Base-by-base conservation (phyloP, 164 flowering plant genomes). In the Vitis cinerea region DNA sequence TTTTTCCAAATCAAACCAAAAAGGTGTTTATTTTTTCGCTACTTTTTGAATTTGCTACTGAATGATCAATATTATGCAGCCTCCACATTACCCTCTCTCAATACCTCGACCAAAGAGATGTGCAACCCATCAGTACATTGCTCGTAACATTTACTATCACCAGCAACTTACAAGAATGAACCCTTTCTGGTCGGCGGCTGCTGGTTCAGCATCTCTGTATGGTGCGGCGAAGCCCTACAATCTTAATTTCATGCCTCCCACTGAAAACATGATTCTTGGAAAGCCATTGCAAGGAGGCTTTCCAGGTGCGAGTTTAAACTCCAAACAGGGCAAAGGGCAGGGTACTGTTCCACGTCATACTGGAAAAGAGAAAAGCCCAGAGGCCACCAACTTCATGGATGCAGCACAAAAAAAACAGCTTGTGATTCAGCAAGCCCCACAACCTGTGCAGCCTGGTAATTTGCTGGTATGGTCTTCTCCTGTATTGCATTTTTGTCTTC, bases 31-130 rank as follows among this genome's bases (percentile, higher is more conserved):
- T 13, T 67, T 10, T 12, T 57, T 56, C 49, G 37, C 50, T 16
- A 55, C 48, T 44, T 50, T 11, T 19, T 61, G 51, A 23, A 54
- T 61, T 73, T 48, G 50, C 37, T 37, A 14, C 70, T 58, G 30
- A 16, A 8, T 57, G 30, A 17, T 53, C 49, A 30, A 51, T 30
- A 65, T 50, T n/a, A 3, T 75, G 77, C 83, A 86, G 87, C 59
- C 63, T 62, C 72, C 82, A 37, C 69, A 37, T 29, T 71, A 72
- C 71, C 49, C 66, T 62, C 62, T 75, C 61, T 71, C 84, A 14
- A 80, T 73, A 51, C 79, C 82, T 50, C 79, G 83, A 47, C 80
- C 79, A 9, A 83, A 82, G 70, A 82, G 82, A 70, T 83, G 90
- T 65, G 73, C 79, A 29, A 80, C 81, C 12, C 90, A 86, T 73